These are phyloP conservation scores for Pseudoneurospora amorphoporcata DNA, from an alignment of 495 filamentous ascomycete genomes.

Conservation along the genomic window DNA sequence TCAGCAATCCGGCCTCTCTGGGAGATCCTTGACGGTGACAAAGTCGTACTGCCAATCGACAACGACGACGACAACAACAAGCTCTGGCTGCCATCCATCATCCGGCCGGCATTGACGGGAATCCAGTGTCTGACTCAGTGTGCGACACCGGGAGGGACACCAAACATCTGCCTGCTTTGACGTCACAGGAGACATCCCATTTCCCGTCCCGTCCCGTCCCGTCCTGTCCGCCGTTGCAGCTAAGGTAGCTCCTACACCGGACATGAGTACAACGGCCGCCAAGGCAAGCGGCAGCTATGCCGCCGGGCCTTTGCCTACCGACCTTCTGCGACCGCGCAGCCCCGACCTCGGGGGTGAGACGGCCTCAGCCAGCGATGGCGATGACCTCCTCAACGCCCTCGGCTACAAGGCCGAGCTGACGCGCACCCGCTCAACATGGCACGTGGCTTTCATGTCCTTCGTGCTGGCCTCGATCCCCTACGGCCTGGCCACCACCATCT, in stretches of 20 bases:
- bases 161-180: neutral
- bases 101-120: neutral
- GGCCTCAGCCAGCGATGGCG: slow-evolving; percentile 17
- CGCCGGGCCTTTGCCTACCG: neutral
- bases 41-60: neutral
- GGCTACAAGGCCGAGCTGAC: slow-evolving; percentile 43
- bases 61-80: neutral
- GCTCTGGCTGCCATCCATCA: neutral
- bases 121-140: neutral
- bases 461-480: slow-evolving; percentile 49
- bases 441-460: slow-evolving; percentile 50
- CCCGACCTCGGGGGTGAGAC: neutral
- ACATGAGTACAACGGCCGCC: neutral
- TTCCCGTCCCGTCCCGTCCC: neutral
- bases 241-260: neutral
- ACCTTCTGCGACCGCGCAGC: neutral
- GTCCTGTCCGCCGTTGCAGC: neutral
- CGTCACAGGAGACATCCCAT: neutral
- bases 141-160: too few relatives aligned
- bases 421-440: slow-evolving; percentile 43
- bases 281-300: neutral
- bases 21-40: neutral
- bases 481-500: slow-evolving; percentile 59
- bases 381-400: slow-evolving; percentile 39
- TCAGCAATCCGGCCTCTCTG: neutral